Evolutionary conservation across 2,329 filamentous ascomycete genomes (phyloP), one percentile per base, ranked within the genome.

Genomic region (Botryosphaeria agaves): DNA sequence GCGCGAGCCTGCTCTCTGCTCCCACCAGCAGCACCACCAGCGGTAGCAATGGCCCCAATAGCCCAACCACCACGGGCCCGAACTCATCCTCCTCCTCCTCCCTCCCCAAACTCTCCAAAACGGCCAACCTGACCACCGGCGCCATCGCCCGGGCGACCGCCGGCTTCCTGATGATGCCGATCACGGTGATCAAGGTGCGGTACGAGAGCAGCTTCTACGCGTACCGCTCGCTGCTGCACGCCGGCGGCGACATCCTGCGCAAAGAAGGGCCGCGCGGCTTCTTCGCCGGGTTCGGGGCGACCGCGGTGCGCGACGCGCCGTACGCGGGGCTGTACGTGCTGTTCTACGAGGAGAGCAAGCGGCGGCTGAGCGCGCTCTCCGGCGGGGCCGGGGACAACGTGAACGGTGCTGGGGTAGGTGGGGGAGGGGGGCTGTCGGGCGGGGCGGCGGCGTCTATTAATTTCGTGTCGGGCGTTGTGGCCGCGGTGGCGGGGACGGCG

Each of bases 261-360:
- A 69, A 61, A 0, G 76, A 87, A 41, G 85, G 89, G 0, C 33
- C 80, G 3, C 70, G 76, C 18, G 89, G 87, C 0, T 91, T 98
- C 55, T 95, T 95, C 46, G 72, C 80, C 0, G 89, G 89, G 1
- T 93, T 92, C 46, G 89, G 89, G 25, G 89, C 87, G 2, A 98
- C 89, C 0, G 83, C 89, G 1, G 71, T 92, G 17, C 69, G 89
- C 27, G 89, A 98, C 53, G 89, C 85, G n/a, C 89, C 89, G 0
- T 95, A 95, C 49, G 89, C 89, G 0, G 89, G 89, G 0, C 63
- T 94, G 11, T 98, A 98, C 47, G 83, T 98, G 1, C 61, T 94
- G 5, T 80, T 93, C 42, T 98, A 98, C 55, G 89, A 98, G 57
- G 69, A 81, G 46, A 65, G 73, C 34, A 92, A 92, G 55, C 68